Evolutionary conservation across 2,329 filamentous ascomycete species (phyloP), one percentile per base, ranked within the genome.

Genomic region (Ophiostoma perfectum): DNA sequence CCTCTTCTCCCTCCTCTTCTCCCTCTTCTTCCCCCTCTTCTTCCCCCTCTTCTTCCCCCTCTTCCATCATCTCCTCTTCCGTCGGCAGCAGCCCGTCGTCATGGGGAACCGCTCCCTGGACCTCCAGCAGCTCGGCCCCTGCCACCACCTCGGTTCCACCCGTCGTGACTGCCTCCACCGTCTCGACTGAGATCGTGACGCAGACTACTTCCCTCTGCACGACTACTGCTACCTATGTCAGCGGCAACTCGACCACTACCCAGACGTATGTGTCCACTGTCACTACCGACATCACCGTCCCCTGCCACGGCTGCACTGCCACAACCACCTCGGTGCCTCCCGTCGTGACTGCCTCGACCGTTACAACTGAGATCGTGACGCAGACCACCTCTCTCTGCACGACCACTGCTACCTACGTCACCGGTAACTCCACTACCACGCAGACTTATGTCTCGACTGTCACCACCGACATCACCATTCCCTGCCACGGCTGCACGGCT

Each of bases 271-370:
- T 64, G 4, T 49, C 42, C n/a, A 68, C 67, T 4, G 39, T 52
- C 36, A 66, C 67, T 7, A 63, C 67, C 3, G 64, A 65, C 52
- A 36, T 65, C 41, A 65, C 67, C 1, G 16, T 65, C 14, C 58
- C 67, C 5, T 68, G 66, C 62, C 62, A 68, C 66, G 63, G 49
- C 66, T 68, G 66, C 41, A 64, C 66, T 12, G 62, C 62, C 39
- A 68, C 64, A 9, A 66, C 36, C 18, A 66, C 44, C 12, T 58
- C 65, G 38, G 16, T 14, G 41, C 62, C 62, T 11, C 65, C 44
- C 36, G 47, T 66, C 7, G 62, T 64, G 38, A 64, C 62, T 14
- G 62, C 39, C 8, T 41, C 38, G 16, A 60, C 52, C 39, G 41
- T 58, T 18, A 42, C 65, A 2, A 66, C 65, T 8, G 65, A 58